Evolutionary conservation across 352 stramenopile genomes (phyloP), one percentile per base, ranked within the genome.

Genomic region (Pythium oligandrum): DNA sequence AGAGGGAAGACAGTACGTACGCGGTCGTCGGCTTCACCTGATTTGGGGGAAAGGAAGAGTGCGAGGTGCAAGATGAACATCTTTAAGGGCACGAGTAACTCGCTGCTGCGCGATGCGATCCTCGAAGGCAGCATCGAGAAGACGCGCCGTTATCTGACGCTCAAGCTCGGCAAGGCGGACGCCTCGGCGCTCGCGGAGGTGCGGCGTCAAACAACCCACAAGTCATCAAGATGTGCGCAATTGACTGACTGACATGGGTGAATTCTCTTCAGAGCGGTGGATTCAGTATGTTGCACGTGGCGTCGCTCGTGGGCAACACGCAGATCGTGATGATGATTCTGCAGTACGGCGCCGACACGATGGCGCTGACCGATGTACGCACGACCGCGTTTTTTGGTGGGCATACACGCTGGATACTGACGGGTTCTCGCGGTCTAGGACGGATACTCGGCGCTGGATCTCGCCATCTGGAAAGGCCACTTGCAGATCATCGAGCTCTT

Each of bases 311-410:
- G 37, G 83, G 82, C 17, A 88, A 92, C 61, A 90, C 78, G 45
- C 78, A 92, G 68, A 88, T 92, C 68, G 71, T 86, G n/a, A 88
- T 92, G 77, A 92, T 92, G 82, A 63, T 93, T 38, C 67, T 93
- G 34, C 82, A 93, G 61, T 89, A 78, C 57, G 75, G 80, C 51
- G 72, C 82, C 4, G 80, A 89, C 61, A 75, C 90, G 37, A 70
- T 83, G 50, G 75, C 82, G 33, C 75, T 93, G 43, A 90, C 82
- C 0, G 82, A 93, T 40, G 81, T 92, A 49, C 58, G 51, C 55
- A n/a, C 7, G 4, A 26, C 17, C 17, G 17, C 17, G 17, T 26
- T 26, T 26, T 26, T 26, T 26, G 17, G 17, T 26, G 17, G 17
- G 17, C 17, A 26, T 26, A 26, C 17, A 26, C 17, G 17, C 17